These are phyloP conservation scores for Aegilops longissima DNA, from an alignment of 176 grass and related monocot genomes.

Conservation along the genomic window DNA sequence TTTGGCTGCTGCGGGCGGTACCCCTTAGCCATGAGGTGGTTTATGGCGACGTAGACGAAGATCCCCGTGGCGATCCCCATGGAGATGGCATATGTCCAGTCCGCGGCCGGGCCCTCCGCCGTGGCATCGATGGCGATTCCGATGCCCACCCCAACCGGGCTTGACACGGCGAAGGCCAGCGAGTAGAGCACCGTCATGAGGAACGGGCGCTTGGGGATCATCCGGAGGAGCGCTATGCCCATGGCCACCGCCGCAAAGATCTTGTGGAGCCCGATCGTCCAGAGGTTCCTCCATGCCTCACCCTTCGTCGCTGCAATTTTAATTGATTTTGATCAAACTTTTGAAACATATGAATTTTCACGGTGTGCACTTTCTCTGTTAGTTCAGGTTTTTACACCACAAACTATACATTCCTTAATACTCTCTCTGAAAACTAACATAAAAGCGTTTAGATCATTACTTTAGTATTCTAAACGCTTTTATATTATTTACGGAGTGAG, in stretches of 20 bases:
- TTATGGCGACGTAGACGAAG: conserved; percentile 77
- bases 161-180: conserved; percentile 62
- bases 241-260: conserved; percentile 76
- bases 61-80: conserved; percentile 69
- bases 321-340: too few relatives aligned
- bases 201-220: conserved; percentile 57
- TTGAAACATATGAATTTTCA: neutral
- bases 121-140: conserved; percentile 78
- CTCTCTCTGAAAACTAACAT: too few relatives aligned
- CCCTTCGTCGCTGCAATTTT: conserved; percentile 31
- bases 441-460: too few relatives aligned
- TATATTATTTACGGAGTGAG: too few relatives aligned
- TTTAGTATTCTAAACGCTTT: too few relatives aligned
- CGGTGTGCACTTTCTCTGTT: too few relatives aligned
- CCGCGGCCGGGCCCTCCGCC: conserved; percentile 38
- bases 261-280: conserved; percentile 83
- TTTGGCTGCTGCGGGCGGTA: conserved; percentile 45
- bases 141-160: conserved; percentile 65
- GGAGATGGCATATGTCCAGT: conserved; percentile 73
- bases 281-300: conserved; percentile 79
- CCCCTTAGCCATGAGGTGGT: conserved; percentile 81
- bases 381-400: too few relatives aligned
- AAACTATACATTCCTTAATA: too few relatives aligned
- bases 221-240: conserved; percentile 78
- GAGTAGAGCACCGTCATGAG: conserved; percentile 61